phyloP scores from a whole-genome alignment of 345 rosid species.

The Eucalyptus regnans region DNA sequence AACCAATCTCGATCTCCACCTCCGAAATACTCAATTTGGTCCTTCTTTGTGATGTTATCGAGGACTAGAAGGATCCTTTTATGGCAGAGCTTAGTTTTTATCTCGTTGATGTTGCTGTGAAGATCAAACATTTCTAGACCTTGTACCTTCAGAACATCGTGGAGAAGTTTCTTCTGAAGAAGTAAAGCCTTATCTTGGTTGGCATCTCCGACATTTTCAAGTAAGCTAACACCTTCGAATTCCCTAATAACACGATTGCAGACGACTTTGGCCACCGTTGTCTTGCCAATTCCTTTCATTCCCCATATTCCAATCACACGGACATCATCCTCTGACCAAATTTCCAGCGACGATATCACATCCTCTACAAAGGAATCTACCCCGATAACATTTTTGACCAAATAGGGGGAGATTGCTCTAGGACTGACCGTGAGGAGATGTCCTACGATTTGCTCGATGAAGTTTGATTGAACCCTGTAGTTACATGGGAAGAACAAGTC shows the following conservation, averaged over 20 bases:
- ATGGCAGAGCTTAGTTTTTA: neutral
- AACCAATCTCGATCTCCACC: neutral
- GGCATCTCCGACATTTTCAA: neutral
- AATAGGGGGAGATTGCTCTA: neutral
- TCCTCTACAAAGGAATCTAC: neutral
- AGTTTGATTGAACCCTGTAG: neutral
- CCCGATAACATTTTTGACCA: neutral
- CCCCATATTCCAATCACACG: neutral
- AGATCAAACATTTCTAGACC: no score
- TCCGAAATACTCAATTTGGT: neutral
- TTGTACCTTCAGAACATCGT: neutral
- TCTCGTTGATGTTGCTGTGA: neutral
- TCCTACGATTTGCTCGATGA: neutral
- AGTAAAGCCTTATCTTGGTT: neutral
- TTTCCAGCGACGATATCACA: neutral
- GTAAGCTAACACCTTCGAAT: neutral
- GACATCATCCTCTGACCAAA: neutral
- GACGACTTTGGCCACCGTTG: neutral
- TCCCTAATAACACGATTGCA: neutral
- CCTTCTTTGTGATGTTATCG: neutral
- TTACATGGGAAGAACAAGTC: neutral
- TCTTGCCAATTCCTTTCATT: neutral
- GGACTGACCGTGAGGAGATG: neutral
- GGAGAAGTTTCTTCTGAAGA: neutral
- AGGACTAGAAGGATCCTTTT: neutral